Conservation (phyloP, 1,284 basidiomycete genomes). For the Phlebopus sp. region DNA sequence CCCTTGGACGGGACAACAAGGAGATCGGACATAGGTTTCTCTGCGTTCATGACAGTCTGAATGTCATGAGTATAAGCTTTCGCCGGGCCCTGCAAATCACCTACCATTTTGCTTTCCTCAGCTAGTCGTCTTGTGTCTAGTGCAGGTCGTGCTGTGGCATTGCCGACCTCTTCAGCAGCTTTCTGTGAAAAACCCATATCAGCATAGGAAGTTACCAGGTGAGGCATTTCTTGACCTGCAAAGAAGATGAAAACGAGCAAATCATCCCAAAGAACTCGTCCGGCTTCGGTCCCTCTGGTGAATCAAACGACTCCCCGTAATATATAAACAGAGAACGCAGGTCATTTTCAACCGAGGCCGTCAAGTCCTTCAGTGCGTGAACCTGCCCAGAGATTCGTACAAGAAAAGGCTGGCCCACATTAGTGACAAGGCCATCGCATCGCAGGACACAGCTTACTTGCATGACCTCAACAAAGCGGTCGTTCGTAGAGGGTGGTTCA, state of each 20-base stretch:
- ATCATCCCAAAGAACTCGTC: constrained; percentile 81
- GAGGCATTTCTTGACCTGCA: constrained; percentile 49
- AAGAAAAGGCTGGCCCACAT: constrained; percentile 54
- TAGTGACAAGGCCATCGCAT: background rate
- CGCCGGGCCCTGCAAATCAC: background rate
- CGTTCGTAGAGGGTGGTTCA: constrained; percentile 38
- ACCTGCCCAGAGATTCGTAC: constrained; percentile 48
- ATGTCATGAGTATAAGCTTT: constrained; percentile 1
- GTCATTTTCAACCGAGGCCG: constrained; percentile 53
- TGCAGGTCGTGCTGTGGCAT: constrained; percentile 41
- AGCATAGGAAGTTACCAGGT: background rate
- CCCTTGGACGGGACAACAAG: constrained; percentile 19
- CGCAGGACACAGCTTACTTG: constrained; percentile 40
- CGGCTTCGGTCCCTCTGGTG: constrained; percentile 61
- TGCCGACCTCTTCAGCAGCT: constrained; percentile 70
- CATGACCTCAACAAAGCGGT: constrained; percentile 68
- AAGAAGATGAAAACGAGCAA: constrained; percentile 66
- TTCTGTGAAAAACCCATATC: constrained; percentile 46
- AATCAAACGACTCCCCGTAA: constrained; percentile 69
- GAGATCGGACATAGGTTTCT: background rate
- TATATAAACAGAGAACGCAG: constrained; percentile 59
- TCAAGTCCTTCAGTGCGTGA: constrained; percentile 64
- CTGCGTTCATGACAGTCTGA: constrained; percentile 10
- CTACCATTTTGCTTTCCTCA: constrained; percentile 11
- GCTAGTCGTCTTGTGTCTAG: constrained; percentile 9